Base-by-base conservation (phyloP, 148 eudicot species). In the Camellia lanceoleosa region DNA sequence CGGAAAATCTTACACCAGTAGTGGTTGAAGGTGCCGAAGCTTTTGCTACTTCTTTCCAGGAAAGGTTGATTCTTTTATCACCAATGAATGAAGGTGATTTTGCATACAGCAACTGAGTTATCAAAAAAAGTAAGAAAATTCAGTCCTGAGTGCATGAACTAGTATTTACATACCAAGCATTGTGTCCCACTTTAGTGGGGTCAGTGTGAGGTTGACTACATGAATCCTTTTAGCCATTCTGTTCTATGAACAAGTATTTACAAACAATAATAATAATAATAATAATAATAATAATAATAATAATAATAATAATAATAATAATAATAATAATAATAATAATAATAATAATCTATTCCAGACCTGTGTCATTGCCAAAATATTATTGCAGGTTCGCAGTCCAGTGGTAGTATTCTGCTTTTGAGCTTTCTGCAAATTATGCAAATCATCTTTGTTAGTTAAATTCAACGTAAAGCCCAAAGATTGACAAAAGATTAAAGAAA, bases 341-440 rank as follows among this genome's bases (percentile, higher is more conserved):
- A 23, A 23, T 23, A 23, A 23, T 23, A 23, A 23, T 23, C 30
- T 0, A 23, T 23, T 23, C 0, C 30, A 23, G 0, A 23, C 30
- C 30, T 23, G 92, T 70, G 98, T 85, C 98, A 94, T 94, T 64
- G 97, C 89, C 76, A 94, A 87, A 78, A 94, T 92, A 85, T 94
- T 94, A 82, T 94, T 94, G 91, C 97, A 92, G 62, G 98, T 94
- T 74, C 91, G 87, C 84, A 94, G 78, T 55, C 98, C 98, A 9
- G 90, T 84, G 14, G 93, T 90, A 58, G 97, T 82, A 75, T 90
- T 91, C 85, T 91, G 98, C 83, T 90, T 89, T 79, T 94, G 88
- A 64, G 85, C 79, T 91, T 89, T 92, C 98, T 94, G 95, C 89
- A 89, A 13, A 77, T 74, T 38, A 55, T 16, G 59, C 16, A 65